Conservation (phyloP, 805 yeast species). For the Pichia californica region DNA sequence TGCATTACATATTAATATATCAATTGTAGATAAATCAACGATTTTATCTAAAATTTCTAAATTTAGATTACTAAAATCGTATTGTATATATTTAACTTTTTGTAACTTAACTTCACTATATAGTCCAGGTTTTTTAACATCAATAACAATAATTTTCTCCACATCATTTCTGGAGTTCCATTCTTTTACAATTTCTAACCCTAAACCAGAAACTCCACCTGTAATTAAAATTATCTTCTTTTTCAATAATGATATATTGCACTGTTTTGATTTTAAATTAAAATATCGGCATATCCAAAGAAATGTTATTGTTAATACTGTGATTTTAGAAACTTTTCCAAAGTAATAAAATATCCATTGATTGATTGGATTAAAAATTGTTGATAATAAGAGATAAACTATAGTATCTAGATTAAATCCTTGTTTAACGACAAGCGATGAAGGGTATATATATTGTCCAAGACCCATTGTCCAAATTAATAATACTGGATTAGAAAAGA, state of each 20-base stretch:
- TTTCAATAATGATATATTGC: not conserved
- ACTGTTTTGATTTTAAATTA: slow-evolving; percentile 7
- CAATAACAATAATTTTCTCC: slow-evolving; percentile 29
- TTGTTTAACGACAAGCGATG: slow-evolving; percentile 1
- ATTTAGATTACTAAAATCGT: slow-evolving; percentile 19
- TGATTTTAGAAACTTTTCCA: not conserved
- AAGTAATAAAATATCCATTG: slow-evolving; percentile 6
- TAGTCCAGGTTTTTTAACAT: slow-evolving; percentile 21
- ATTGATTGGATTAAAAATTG: slow-evolving; percentile 12
- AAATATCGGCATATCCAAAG: slow-evolving; percentile 20
- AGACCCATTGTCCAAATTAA: too few species aligned
- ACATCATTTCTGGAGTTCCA: not conserved
- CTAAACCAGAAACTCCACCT: slow-evolving; percentile 50
- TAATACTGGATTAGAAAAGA: too few species aligned
- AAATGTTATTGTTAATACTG: slow-evolving; percentile 9
- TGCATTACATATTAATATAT: slow-evolving; percentile 42
- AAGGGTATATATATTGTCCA: not conserved
- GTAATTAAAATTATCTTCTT: slow-evolving; percentile 22
- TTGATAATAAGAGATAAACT: slow-evolving; percentile 4
- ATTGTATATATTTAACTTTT: slow-evolving; percentile 21
- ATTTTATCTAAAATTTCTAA: slow-evolving; percentile 22
- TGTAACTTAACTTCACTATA: slow-evolving; percentile 7
- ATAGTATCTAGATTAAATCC: slow-evolving; percentile 13
- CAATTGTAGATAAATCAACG: slow-evolving; percentile 12
- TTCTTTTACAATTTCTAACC: slow-evolving; percentile 32